A percentile compares a stretch with the other conserved stretches of the same genome.
Conservation (phyloP, 2,329 filamentous ascomycete genomes). For the Colletotrichum limetticola region DNA sequence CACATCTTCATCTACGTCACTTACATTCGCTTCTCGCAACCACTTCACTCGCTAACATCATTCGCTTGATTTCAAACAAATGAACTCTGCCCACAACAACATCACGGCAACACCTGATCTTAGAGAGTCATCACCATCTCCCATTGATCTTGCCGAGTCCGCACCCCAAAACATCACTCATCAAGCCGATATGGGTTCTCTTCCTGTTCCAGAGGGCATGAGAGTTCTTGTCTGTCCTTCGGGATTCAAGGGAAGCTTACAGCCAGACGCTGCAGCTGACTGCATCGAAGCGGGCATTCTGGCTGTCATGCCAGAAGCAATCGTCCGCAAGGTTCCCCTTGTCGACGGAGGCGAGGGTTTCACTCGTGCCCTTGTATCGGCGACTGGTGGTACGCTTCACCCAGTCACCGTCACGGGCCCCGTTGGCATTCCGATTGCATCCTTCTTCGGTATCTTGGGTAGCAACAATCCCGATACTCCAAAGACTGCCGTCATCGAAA, state of each 20-base stretch:
- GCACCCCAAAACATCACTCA: not conserved
- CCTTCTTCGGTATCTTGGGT: conserved; percentile 58
- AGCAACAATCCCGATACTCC: conserved; percentile 30
- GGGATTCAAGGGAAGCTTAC: conserved; percentile 64
- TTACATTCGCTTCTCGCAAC: conserved; percentile 6
- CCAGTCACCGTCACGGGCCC: conserved; percentile 55
- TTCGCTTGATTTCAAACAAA: conserved; percentile 1
- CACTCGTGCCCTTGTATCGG: conserved; percentile 55
- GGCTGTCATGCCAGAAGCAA: conserved; percentile 53
- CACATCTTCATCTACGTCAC: not conserved
- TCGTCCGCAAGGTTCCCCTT: conserved; percentile 59
- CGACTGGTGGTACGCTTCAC: conserved; percentile 52
- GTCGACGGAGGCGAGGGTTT: conserved; percentile 66
- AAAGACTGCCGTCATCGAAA: conserved; percentile 60
- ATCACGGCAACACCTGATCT: not conserved
- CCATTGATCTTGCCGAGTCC: not conserved
- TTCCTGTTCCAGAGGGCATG: conserved; percentile 39
- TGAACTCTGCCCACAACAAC: not conserved
- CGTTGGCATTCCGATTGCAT: conserved; percentile 50
- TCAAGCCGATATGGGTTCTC: conserved; percentile 15
- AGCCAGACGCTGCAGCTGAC: conserved; percentile 58
- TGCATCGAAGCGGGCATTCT: conserved; percentile 61
- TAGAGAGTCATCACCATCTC: not conserved
- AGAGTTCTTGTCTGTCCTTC: conserved; percentile 60
- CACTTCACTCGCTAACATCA: conserved; percentile 7